Base-by-base conservation (phyloP, 1,139 yeast species). In the Pneumocystis jirovecii region DNA sequence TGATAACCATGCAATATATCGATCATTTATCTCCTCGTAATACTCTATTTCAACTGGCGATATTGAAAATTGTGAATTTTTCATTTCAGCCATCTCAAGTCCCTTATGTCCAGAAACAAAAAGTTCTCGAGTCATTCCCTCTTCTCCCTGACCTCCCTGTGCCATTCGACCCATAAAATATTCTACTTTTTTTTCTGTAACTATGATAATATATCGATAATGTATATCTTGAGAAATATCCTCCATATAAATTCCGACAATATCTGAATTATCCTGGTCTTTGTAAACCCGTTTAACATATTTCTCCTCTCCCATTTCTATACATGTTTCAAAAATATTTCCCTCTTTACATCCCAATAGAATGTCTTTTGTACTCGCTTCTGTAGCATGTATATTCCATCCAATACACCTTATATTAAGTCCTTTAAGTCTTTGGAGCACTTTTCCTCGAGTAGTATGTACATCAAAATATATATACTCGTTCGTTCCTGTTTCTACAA, bases 261-360 rank as follows among this genome's bases (percentile, higher is more conserved):
- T 12, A 10, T 25, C 34, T 25, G 57, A 50, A 10, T 50, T 25
- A 19, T 50, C 57, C 2, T 7, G 6, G 1, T 7, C 57, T 25
- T 50, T 21, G 21, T 50, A 50, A 4, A 50, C 76, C 34, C 78
- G 73, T 70, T 77, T 78, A 69, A 75, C 74, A 66, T 76, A 78
- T 31, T 31, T 50, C 64, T 79, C 81, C 63, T 76, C 80, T 10
- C 73, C 73, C 50, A 77, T 76, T 67, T 82, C 84, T 19, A 83
- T 72, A 34, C 73, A 71, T 0, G 79, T 74, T 69, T 83, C 86
- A 64, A 79, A 77, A 7, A 83, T 68, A 15, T 72, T 67, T 1
- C 85, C 85, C 1, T 76, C 75, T 1, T 73, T 70, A 0, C 83
- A 79, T 12, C 84, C 83, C 1, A 82, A 65, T n/a, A 83, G 71